Conservation (phyloP, 495 filamentous ascomycete species). For the Aspergillus bridgeri region DNA sequence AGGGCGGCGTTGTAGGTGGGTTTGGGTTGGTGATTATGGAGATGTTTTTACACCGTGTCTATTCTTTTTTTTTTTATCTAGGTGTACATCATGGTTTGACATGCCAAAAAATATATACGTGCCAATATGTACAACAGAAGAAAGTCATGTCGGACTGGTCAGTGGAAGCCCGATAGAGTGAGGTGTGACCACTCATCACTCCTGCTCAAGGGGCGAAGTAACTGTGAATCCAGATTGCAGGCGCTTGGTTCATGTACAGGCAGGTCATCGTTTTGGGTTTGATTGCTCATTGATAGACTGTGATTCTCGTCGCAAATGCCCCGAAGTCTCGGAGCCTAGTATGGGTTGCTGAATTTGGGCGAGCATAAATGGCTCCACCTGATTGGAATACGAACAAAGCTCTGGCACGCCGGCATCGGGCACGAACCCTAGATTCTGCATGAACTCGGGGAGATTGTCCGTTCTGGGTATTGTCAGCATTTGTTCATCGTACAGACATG, state of each 20-base stretch:
- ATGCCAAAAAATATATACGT: constrained; percentile 4
- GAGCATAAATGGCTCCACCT: constrained; percentile 38
- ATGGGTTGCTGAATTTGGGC: constrained; percentile 17
- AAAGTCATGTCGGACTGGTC: not conserved
- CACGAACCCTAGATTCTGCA: constrained; percentile 44
- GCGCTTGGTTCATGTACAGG: no score
- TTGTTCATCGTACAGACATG: not conserved
- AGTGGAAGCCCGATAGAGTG: not conserved
- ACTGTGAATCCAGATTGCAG: no score
- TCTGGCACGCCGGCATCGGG: constrained; percentile 35
- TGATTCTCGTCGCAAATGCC: constrained; percentile 24
- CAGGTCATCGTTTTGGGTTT: constrained; percentile 20
- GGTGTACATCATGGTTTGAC: not conserved
- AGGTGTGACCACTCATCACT: no score
- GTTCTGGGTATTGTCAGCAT: constrained; percentile 17
- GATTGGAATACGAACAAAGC: constrained; percentile 35
- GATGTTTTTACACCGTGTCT: not conserved
- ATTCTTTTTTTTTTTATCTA: not conserved
- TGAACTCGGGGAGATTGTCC: constrained; percentile 42
- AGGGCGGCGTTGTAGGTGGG: constrained; percentile 1
- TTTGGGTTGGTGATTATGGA: not conserved
- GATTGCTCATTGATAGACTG: constrained; percentile 16
- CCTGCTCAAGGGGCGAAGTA: no score
- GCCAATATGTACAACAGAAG: constrained; percentile 9
- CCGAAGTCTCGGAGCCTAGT: constrained; percentile 12